phyloP scores from a whole-genome alignment of 495 filamentous ascomycete species.

The Cercophora scortea region DNA sequence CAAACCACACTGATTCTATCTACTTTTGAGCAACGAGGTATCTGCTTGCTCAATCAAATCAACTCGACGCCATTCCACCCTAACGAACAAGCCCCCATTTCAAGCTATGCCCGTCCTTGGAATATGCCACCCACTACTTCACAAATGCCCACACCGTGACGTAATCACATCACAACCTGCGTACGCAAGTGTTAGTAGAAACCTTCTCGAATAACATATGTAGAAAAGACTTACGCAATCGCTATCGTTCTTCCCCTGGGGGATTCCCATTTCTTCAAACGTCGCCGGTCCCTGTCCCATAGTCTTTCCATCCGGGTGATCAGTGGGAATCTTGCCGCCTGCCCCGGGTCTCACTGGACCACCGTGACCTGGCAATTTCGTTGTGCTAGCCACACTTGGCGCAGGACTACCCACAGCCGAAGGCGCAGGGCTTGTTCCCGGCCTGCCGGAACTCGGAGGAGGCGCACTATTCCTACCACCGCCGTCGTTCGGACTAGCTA shows the following conservation, averaged over 20 bases:
- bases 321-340: not conserved
- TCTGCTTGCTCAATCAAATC: too few relatives aligned
- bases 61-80: too few relatives aligned
- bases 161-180: constrained; percentile 17
- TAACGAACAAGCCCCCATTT: too few relatives aligned
- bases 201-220: too few relatives aligned
- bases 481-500: too few relatives aligned
- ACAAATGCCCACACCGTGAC: too few relatives aligned
- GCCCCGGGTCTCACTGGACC: not conserved
- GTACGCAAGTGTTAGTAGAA: not conserved
- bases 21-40: too few relatives aligned
- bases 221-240: constrained; percentile 70
- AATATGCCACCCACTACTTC: too few relatives aligned
- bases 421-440: constrained; percentile 15
- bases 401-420: constrained; percentile 23
- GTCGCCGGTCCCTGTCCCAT: constrained; percentile 84
- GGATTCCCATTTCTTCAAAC: constrained; percentile 97
- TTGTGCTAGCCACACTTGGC: constrained; percentile 17
- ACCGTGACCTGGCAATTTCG: constrained; percentile 9
- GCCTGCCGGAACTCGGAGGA: constrained; percentile 13
- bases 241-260: constrained; percentile 63
- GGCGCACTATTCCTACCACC: constrained; percentile 20
- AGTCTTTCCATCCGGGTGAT: constrained; percentile 33
- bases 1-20: too few relatives aligned
- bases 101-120: too few relatives aligned